These are phyloP conservation scores for Neocucurbitaria cava DNA, from an alignment of 2,329 filamentous ascomycete species.

Conservation along the genomic window DNA sequence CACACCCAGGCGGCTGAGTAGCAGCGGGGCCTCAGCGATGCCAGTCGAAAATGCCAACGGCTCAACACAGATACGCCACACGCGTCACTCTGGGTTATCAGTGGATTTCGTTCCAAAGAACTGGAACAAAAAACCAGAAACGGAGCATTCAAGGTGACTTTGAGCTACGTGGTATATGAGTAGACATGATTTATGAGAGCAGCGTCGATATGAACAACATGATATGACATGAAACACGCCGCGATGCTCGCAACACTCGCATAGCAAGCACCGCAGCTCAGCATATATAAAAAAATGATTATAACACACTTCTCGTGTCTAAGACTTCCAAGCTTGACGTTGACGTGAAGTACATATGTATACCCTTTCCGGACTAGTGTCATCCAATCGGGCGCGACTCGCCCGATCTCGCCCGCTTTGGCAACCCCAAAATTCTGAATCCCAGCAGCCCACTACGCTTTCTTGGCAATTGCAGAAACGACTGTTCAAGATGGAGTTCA, in stretches of 20 bases:
- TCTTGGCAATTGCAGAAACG: not conserved
- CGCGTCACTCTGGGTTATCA: slow-evolving; percentile 21
- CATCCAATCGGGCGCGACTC: not conserved
- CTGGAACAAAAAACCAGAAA: slow-evolving; percentile 21
- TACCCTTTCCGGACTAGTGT: not conserved
- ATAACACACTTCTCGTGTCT: not conserved
- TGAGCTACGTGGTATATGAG: not conserved
- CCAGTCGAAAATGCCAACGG: not conserved
- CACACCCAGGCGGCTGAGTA: not conserved
- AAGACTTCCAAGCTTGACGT: not conserved
- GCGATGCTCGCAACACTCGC: not conserved
- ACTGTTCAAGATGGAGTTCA: slow-evolving; percentile 44
- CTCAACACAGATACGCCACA: slow-evolving; percentile 6
- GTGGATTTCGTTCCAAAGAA: slow-evolving; percentile 17
- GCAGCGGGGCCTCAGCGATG: not conserved
- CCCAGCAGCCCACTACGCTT: not conserved
- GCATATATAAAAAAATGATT: not conserved
- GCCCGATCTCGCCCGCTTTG: slow-evolving; percentile 11
- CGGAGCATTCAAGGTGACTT: not conserved
- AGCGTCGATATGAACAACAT: too few species aligned
- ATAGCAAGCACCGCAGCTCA: not conserved
- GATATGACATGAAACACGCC: too few species aligned
- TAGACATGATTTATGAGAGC: not conserved
- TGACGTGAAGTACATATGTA: not conserved
- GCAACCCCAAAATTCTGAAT: slow-evolving; percentile 21